phyloP scores from a whole-genome alignment of 352 stramenopile genomes.

The Pythium dissotocum region DNA sequence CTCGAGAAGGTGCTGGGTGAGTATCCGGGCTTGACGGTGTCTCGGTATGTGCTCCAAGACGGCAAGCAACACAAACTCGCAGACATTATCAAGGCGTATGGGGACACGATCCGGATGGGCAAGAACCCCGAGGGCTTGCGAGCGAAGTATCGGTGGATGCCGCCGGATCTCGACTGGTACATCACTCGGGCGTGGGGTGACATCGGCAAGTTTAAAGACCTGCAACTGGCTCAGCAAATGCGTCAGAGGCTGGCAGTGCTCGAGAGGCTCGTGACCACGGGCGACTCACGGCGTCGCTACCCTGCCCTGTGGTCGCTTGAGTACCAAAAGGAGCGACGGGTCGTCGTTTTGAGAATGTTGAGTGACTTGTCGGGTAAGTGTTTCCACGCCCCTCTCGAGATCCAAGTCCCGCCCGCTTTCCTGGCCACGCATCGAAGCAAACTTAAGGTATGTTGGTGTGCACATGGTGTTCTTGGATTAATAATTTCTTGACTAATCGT shows the following conservation, averaged over 20 bases:
- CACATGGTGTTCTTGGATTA: no score
- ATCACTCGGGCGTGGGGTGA: conserved; percentile 12
- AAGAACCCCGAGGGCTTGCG: conserved; percentile 8
- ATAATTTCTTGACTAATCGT: no score
- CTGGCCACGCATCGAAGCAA: conserved; percentile 10
- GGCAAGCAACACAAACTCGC: neutral
- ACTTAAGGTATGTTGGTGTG: conserved; percentile 12
- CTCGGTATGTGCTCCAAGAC: neutral
- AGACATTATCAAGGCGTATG: neutral
- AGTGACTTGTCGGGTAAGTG: conserved; percentile 27
- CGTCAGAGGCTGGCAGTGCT: conserved; percentile 20
- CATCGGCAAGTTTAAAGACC: conserved; percentile 1
- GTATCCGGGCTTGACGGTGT: conserved; percentile 4
- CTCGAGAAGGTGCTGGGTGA: conserved; percentile 6
- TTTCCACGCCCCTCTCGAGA: conserved; percentile 24
- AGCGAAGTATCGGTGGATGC: conserved; percentile 12
- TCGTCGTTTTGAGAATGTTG: conserved; percentile 11
- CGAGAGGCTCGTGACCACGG: conserved; percentile 14
- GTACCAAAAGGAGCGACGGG: neutral
- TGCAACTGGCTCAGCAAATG: conserved; percentile 18
- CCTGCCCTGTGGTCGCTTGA: conserved; percentile 24
- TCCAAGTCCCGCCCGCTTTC: conserved; percentile 7
- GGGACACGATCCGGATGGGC: conserved; percentile 18
- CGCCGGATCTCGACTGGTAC: conserved; percentile 21
- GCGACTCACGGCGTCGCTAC: conserved; percentile 12